These are phyloP conservation scores for Colletotrichum tropicale DNA, from an alignment of 2,329 filamentous ascomycete genomes.

Conservation along the genomic window DNA sequence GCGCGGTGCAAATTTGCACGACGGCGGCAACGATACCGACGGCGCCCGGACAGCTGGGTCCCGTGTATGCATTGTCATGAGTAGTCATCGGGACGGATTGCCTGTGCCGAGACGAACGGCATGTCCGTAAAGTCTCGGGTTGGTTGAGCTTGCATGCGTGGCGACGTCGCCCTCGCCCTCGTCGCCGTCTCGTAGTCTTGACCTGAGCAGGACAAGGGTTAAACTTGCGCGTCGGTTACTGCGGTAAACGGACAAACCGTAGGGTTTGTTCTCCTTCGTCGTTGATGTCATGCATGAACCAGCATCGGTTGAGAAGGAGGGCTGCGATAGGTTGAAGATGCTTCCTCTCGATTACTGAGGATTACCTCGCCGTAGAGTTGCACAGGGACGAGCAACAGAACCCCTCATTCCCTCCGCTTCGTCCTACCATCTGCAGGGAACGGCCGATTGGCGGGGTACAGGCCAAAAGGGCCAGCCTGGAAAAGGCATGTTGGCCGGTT, in stretches of 20 bases:
- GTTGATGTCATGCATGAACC: conserved; percentile 26
- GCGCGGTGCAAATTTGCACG: background rate
- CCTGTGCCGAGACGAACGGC: background rate
- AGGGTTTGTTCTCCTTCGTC: background rate
- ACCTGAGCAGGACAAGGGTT: background rate
- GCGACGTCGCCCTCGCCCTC: background rate
- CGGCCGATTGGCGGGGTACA: background rate
- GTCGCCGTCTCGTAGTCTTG: background rate
- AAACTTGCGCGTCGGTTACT: background rate
- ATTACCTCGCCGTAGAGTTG: background rate
- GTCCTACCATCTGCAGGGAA: background rate
- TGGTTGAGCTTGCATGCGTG: background rate
- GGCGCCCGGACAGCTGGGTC: background rate
- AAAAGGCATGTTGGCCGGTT: background rate
- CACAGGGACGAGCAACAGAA: background rate
- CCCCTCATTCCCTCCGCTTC: background rate
- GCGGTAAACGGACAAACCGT: conserved; percentile 7
- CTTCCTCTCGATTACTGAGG: background rate
- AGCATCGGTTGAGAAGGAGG: background rate
- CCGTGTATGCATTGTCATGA: background rate
- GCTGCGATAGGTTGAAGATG: background rate
- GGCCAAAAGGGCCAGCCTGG: background rate
- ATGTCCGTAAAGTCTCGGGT: background rate
- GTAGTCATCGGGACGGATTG: background rate
- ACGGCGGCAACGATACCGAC: background rate